Conservation (phyloP, 192 early-diverging fungal species). For the Coemansia sp. region DNA sequence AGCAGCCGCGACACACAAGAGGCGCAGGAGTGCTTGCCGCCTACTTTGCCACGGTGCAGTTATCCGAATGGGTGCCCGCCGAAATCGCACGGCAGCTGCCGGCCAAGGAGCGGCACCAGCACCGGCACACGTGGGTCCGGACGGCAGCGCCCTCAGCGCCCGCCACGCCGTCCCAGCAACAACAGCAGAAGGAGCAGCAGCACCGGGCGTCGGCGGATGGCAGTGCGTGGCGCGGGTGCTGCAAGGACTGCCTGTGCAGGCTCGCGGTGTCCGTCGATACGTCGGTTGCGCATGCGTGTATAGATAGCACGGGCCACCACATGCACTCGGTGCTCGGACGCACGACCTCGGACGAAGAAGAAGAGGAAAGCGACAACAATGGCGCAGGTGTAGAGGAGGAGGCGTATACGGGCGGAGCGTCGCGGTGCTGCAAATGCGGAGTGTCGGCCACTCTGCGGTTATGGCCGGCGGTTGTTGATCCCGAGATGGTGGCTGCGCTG, state of each 20-base stretch:
- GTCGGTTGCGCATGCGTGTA: slow-evolving; percentile 11
- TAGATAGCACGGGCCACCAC: slow-evolving; percentile 41
- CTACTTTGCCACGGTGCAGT: slow-evolving; percentile 31
- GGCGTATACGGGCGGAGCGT: slow-evolving; percentile 10
- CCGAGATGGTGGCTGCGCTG: slow-evolving; percentile 15
- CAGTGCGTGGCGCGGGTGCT: slow-evolving; percentile 23
- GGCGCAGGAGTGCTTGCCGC: slow-evolving; percentile 29
- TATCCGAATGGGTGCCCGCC: slow-evolving; percentile 34
- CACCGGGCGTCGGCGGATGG: too few species aligned
- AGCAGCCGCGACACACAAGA: not conserved
- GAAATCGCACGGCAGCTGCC: slow-evolving; percentile 20
- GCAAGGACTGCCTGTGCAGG: slow-evolving; percentile 35
- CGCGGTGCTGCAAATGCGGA: slow-evolving; percentile 45
- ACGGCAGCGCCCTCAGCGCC: not conserved
- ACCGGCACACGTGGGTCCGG: slow-evolving; percentile 41
- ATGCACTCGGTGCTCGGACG: slow-evolving; percentile 23
- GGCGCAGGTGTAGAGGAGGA: not conserved
- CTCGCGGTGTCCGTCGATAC: slow-evolving; percentile 9
- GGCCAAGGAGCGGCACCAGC: not conserved
- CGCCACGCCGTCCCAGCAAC: not conserved
- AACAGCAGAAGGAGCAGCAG: not conserved
- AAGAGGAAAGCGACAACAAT: too few species aligned
- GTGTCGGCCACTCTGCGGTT: not conserved
- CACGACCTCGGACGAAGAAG: too few species aligned
- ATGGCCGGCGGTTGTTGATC: slow-evolving; percentile 18